Evolutionary conservation across 192 early-diverging fungal genomes (phyloP), one percentile per base, ranked within the genome.

Genomic region (Coemansia sp.): DNA sequence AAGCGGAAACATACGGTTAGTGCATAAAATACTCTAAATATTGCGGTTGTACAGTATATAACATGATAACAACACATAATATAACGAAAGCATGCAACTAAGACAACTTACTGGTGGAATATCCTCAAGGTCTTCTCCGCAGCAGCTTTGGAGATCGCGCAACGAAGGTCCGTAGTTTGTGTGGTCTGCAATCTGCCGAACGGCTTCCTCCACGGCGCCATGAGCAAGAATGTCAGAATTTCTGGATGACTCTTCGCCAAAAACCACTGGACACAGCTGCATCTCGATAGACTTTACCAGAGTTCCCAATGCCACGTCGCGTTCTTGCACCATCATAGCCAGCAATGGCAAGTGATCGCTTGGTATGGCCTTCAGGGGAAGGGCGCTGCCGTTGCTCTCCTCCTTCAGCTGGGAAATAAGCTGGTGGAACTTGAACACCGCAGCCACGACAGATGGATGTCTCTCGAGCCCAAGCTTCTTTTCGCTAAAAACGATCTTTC

Each of bases 301-400:
- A 4, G 69, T 48, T 16, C 66, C 47, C 16, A 84, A 48, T 4
- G 66, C 48, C 12, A 56, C 64, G 16, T 76, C 77, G 7, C 75
- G 69, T 41, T 84, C 83, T 21, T 84, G 83, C 7, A 77, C 71
- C 18, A 84, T 59, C 70, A 76, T 71, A 9, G 83, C 83, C 38
- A 84, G 41, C 13, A 84, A 64, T 8, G 77, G 49, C 58, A 48
- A 45, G 63, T 76, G 74, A 19, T 75, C 73, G 18, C 39, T 16
- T 15, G 79, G 70, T 12, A 81, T 76, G 11, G 19, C 50, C 18
- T 53, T 45, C 16, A 81, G 53, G 1, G 79, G 79, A 21, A 81
- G 67, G 8, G 52, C 23, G 15, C 62, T 42, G 5, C 43, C 68
- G 39, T 37, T 15, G 15, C 41, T 38, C 9, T 70, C 52, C 44